Conservation (phyloP, 2,329 filamentous ascomycete species). For the Bretziella fagacearum region DNA sequence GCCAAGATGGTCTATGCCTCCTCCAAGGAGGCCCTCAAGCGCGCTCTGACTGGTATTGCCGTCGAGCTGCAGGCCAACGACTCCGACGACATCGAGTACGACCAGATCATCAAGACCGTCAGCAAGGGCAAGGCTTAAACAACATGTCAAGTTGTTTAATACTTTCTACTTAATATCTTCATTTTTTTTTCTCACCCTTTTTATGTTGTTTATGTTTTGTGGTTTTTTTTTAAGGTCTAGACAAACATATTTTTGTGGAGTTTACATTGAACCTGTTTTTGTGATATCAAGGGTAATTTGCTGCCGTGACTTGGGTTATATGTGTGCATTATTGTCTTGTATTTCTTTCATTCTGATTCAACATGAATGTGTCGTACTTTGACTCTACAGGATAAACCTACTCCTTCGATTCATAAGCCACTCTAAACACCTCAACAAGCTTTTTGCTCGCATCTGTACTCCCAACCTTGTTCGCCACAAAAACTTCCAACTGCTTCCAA, state of each 20-base stretch:
- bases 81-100: constrained; percentile 63
- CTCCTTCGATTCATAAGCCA: constrained; percentile 44
- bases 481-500: constrained; percentile 72
- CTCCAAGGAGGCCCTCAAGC: constrained; percentile 75
- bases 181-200: not conserved
- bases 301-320: too few relatives aligned
- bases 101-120: constrained; percentile 49
- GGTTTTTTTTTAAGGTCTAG: not conserved
- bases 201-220: not conserved
- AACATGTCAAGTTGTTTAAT: constrained; percentile 1
- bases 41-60: constrained; percentile 56
- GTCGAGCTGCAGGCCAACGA: constrained; percentile 74
- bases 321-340: not conserved
- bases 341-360: too few relatives aligned
- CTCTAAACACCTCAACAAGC: constrained; percentile 50
- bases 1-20: constrained; percentile 83
- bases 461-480: constrained; percentile 61
- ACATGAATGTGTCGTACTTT: too few relatives aligned
- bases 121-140: constrained; percentile 43
- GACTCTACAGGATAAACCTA: too few relatives aligned
- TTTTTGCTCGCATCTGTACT: constrained; percentile 49
- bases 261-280: not conserved
- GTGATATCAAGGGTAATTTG: too few relatives aligned
- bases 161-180: constrained; percentile 5
- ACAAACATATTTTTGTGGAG: not conserved